Evolutionary conservation across 139 green algal species (phyloP).

Genomic region (Micractinium conductrix): DNA sequence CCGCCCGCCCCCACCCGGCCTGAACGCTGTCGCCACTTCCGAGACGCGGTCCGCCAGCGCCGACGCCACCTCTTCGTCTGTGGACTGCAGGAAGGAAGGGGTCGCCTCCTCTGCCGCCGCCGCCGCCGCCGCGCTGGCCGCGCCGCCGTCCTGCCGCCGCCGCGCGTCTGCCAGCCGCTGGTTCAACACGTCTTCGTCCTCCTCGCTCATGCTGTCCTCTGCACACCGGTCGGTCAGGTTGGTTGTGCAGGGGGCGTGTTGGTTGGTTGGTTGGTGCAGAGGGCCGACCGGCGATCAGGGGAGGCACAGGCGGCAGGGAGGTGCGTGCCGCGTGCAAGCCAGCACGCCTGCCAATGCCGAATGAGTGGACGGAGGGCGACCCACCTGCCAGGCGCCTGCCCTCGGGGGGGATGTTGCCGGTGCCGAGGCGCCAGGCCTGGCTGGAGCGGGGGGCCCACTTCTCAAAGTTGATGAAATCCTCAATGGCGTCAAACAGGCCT

Average conservation of each 20-base stretch:
- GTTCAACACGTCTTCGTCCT: conserved; percentile 46
- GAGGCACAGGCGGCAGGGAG: too few species aligned
- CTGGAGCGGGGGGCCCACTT: conserved; percentile 15
- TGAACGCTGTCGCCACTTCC: not conserved
- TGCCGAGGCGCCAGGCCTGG: conserved; percentile 15
- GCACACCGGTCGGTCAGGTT: not conserved
- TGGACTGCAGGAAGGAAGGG: conserved; percentile 31
- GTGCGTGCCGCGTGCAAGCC: not conserved
- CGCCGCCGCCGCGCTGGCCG: not conserved
- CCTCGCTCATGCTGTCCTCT: conserved; percentile 11
- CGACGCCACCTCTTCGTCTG: conserved; percentile 43
- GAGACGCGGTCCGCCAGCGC: conserved; percentile 42
- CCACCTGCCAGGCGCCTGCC: too few species aligned
- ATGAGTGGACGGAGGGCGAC: too few species aligned
- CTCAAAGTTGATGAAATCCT: conserved; percentile 44
- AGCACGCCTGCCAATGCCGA: too few species aligned
- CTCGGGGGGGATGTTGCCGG: not conserved
- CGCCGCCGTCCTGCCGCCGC: not conserved
- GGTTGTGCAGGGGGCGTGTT: too few species aligned
- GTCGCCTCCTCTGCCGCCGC: not conserved
- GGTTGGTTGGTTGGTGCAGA: too few species aligned
- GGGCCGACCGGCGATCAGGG: too few species aligned
- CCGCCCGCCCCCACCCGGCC: too few species aligned
- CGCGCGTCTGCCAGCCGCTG: conserved; percentile 11
- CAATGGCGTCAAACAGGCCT: conserved; percentile 16